A percentile compares a stretch with the other conserved stretches of the same genome.
Evolutionary conservation across 225 moss, liverwort and hornwort genomes (phyloP).

Genomic region (Physcomitrium patens): DNA sequence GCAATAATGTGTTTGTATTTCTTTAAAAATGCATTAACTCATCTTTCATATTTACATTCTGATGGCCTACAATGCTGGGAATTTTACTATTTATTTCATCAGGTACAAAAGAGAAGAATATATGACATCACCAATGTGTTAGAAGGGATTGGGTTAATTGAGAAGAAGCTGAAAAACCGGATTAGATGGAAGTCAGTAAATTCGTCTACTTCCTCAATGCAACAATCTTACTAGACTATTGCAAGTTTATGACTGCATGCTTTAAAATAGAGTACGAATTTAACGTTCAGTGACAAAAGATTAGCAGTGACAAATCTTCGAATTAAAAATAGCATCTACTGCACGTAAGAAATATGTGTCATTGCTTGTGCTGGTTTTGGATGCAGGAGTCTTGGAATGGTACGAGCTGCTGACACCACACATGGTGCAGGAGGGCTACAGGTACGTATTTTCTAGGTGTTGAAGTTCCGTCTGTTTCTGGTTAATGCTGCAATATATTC

Average conservation of each 20-base stretch:
- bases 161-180: conserved; percentile 86
- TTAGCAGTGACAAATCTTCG: neutral
- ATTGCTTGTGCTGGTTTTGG: neutral
- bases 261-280: neutral
- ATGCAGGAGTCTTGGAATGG: conserved; percentile 69
- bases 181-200: conserved; percentile 81
- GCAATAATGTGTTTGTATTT: neutral
- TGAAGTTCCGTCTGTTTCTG: too few species aligned
- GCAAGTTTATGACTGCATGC: neutral
- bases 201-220: neutral
- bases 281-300: neutral
- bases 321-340: neutral
- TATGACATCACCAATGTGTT: conserved; percentile 89
- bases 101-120: conserved; percentile 85
- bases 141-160: conserved; percentile 88
- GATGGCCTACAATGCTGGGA: conserved; percentile 1
- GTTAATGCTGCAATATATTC: too few species aligned
- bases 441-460: conserved; percentile 33
- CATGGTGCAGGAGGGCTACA: conserved; percentile 65
- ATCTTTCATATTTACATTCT: neutral
- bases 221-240: neutral
- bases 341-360: neutral
- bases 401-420: conserved; percentile 62
- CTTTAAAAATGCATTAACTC: neutral
- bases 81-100: conserved; percentile 1